Evolutionary conservation across 2,329 filamentous ascomycete genomes (phyloP).

Genomic region (Elsinoe necatrix): DNA sequence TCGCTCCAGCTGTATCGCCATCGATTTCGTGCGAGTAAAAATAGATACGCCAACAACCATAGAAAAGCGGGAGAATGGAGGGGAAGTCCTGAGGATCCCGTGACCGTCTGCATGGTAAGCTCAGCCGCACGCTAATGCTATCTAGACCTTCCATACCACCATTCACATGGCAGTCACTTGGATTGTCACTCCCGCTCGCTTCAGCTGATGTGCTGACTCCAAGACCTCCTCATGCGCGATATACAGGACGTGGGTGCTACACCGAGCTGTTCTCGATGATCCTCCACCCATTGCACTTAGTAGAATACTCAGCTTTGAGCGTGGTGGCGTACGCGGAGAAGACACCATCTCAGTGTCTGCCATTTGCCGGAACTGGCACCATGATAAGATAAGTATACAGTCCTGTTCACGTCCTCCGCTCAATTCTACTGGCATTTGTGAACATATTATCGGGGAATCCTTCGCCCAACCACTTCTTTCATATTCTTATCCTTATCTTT

Average conservation of each 20-base stretch:
- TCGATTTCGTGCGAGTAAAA: neutral
- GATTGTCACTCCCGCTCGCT: neutral
- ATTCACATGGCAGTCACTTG: neutral
- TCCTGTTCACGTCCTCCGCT: neutral
- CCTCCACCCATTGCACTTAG: neutral
- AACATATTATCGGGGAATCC: too few relatives aligned
- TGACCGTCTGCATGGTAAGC: neutral
- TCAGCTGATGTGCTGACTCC: neutral
- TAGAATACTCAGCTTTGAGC: neutral
- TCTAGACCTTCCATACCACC: neutral
- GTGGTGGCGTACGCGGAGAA: neutral
- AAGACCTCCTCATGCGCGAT: neutral
- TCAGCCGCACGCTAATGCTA: slow-evolving; percentile 1
- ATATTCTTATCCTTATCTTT: neutral
- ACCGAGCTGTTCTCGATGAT: neutral
- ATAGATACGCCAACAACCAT: neutral
- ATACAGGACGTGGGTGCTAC: neutral
- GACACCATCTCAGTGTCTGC: neutral
- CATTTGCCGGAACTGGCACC: neutral
- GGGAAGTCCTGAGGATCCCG: neutral
- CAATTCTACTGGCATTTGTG: too few relatives aligned
- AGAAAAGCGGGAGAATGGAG: neutral
- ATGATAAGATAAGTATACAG: neutral
- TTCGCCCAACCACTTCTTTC: too few relatives aligned
- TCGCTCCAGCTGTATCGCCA: neutral